Conservation (phyloP, 176 grass and related monocot species). For the Chrysopogon serrulatus region DNA sequence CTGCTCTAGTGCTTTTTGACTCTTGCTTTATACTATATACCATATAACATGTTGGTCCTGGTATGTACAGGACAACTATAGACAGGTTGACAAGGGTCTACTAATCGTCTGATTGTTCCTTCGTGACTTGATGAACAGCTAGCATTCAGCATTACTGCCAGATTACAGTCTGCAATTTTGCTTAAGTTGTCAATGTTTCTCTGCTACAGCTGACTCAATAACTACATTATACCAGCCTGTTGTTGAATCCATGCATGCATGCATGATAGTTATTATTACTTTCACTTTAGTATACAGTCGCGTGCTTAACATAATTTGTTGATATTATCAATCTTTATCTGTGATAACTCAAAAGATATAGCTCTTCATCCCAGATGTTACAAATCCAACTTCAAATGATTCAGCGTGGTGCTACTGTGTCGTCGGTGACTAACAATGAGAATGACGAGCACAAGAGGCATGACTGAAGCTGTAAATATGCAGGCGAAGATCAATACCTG, state of each 20-base stretch:
- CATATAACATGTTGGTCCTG: neutral
- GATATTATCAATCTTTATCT: neutral
- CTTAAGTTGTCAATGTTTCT: neutral
- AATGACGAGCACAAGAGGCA: conserved; percentile 25
- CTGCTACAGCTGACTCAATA: neutral
- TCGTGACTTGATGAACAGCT: neutral
- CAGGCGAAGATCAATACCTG: conserved; percentile 15
- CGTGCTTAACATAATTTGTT: neutral
- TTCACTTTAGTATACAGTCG: neutral
- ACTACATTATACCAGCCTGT: neutral
- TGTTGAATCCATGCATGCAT: neutral
- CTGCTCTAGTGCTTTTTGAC: neutral
- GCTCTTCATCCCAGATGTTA: conserved; percentile 46
- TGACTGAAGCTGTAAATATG: conserved; percentile 28
- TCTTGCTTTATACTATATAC: neutral
- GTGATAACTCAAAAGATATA: neutral
- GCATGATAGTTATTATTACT: neutral
- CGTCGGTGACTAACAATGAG: conserved; percentile 19
- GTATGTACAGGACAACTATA: neutral
- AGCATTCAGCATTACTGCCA: neutral
- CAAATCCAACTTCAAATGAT: conserved; percentile 63
- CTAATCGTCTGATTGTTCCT: neutral
- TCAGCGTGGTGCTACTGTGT: conserved; percentile 26
- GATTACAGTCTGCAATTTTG: neutral
- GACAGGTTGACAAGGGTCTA: neutral